These are phyloP conservation scores for Lippia alba DNA, from an alignment of 305 asterid species.

Conservation along the genomic window DNA sequence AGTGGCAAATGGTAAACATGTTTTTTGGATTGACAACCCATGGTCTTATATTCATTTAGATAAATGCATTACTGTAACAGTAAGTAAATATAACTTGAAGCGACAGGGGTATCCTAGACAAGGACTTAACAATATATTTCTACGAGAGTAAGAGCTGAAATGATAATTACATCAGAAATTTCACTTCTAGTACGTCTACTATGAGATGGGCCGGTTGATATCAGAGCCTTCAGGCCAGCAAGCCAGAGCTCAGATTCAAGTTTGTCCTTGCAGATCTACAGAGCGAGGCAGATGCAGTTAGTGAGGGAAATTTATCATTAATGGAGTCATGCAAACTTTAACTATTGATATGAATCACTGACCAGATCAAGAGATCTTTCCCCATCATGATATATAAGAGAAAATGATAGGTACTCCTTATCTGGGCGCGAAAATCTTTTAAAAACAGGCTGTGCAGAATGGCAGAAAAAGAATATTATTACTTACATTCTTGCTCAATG, in stretches of 20 bases:
- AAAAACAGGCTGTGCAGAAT: conserved; percentile 50
- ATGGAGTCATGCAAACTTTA: neutral
- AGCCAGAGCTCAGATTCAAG: conserved; percentile 70
- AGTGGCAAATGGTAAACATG: neutral
- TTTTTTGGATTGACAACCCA: conserved; percentile 7
- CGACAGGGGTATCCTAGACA: neutral
- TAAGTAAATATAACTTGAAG: neutral
- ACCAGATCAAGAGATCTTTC: conserved; percentile 79
- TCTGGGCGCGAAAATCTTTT: conserved; percentile 69
- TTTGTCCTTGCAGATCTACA: conserved; percentile 71
- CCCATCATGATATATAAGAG: conserved; percentile 66
- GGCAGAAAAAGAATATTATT: neutral
- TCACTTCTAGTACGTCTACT: conserved; percentile 64
- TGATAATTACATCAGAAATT: conserved; percentile 52
- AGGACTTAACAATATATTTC: neutral
- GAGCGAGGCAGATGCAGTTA: conserved; percentile 16
- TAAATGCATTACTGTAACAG: neutral
- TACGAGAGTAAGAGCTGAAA: conserved; percentile 23
- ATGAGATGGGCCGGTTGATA: conserved; percentile 46
- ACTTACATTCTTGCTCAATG: conserved; percentile 15
- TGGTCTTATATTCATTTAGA: neutral
- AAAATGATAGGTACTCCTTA: conserved; percentile 74
- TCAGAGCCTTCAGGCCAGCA: conserved; percentile 59
- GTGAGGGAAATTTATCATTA: neutral
- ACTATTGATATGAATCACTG: conserved; percentile 26